These are phyloP conservation scores for Komagataella ulmi DNA, from an alignment of 805 yeast species.

Conservation along the genomic window DNA sequence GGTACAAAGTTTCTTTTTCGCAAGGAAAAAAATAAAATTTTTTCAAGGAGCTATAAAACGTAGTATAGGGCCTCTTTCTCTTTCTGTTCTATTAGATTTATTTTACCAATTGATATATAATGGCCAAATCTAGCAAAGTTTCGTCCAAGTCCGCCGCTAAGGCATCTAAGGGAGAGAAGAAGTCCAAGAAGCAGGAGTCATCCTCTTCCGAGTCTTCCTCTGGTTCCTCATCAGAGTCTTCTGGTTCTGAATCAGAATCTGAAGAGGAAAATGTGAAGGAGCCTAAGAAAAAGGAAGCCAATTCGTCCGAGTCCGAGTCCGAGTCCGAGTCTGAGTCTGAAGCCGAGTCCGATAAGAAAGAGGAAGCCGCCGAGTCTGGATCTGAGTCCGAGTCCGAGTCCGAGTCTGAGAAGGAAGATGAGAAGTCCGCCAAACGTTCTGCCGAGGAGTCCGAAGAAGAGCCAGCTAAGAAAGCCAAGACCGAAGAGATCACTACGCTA, in stretches of 20 bases:
- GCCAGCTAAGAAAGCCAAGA: conserved; percentile 28
- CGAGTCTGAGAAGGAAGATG: conserved; percentile 5
- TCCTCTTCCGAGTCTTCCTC: conserved; percentile 11
- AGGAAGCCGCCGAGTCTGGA: conserved; percentile 6
- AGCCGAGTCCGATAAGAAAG: conserved; percentile 2
- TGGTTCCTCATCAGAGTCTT: conserved; percentile 11
- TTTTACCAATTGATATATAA: background rate
- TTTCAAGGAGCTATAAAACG: background rate
- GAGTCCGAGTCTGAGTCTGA: conserved; percentile 11
- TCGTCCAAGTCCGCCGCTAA: background rate
- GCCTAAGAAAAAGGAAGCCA: conserved; percentile 5
- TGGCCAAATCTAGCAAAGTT: background rate
- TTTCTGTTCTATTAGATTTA: background rate
- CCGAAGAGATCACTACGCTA: conserved; percentile 68
- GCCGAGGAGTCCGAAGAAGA: conserved; percentile 25
- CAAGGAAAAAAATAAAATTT: background rate
- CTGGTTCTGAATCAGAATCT: conserved; percentile 17
- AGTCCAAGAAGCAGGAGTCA: conserved; percentile 5
- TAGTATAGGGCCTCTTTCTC: background rate
- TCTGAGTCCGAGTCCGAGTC: conserved; percentile 15
- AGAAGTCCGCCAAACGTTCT: conserved; percentile 20
- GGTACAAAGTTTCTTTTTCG: background rate
- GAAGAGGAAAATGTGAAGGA: conserved; percentile 6
- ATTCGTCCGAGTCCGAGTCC: conserved; percentile 12
- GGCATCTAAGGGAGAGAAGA: conserved; percentile 1